phyloP scores from a whole-genome alignment of 805 yeast species.

The Candida chilensis region DNA sequence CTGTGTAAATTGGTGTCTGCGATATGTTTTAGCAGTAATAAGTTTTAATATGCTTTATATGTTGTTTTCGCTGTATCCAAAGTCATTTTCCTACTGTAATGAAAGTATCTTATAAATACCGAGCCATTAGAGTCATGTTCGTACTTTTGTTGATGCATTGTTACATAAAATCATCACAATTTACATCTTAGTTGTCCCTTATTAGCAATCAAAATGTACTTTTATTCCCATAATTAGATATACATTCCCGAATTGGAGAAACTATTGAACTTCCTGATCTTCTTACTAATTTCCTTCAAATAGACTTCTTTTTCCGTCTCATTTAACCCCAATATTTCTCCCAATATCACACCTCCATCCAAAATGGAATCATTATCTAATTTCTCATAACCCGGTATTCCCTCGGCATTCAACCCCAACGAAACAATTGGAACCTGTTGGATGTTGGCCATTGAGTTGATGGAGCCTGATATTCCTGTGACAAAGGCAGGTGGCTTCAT shows the following conservation, averaged over 20 bases:
- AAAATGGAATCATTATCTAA: conserved; percentile 26
- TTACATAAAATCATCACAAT: not conserved
- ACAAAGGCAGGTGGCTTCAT: conserved; percentile 40
- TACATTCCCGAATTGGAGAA: conserved; percentile 19
- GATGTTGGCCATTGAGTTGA: conserved; percentile 17
- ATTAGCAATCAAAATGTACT: too few species aligned
- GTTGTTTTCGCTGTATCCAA: too few species aligned
- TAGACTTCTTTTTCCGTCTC: conserved; percentile 4
- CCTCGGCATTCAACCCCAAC: conserved; percentile 28
- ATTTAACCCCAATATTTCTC: conserved; percentile 3
- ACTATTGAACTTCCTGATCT: conserved; percentile 13
- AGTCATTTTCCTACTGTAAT: too few species aligned
- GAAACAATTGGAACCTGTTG: too few species aligned
- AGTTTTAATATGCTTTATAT: too few species aligned
- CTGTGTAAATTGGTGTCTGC: too few species aligned
- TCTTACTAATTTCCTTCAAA: conserved; percentile 7
- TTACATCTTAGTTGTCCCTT: too few species aligned
- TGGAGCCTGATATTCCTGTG: conserved; percentile 33
- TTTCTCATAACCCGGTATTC: conserved; percentile 31
- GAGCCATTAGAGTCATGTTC: too few species aligned
- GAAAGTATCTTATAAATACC: too few species aligned
- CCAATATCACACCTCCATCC: conserved; percentile 13
- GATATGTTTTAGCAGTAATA: too few species aligned
- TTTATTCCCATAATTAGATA: too few species aligned
- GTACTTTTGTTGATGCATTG: too few species aligned